Base-by-base conservation (phyloP, 2,329 filamentous ascomycete genomes). In the Colletotrichum sp. region DNA sequence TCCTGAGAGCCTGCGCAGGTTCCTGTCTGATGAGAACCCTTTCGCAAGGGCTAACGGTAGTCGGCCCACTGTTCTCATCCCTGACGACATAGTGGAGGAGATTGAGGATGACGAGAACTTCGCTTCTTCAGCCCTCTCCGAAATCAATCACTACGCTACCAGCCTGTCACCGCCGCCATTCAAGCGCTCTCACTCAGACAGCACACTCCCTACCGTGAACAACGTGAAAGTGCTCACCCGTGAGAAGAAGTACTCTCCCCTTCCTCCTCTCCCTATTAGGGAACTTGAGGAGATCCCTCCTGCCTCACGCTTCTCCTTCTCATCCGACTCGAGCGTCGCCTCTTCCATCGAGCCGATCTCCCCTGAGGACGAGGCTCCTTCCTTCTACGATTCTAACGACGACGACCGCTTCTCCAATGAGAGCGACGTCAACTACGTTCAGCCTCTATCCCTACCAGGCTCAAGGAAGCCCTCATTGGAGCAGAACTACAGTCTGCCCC, bases 101-200 rank as follows among this genome's bases (percentile, higher is more conserved):
- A 78, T 78, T 21, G 73, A 81, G 31, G 83, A 92, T 74, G 90
- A 92, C 76, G 89, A 91, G 76, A 92, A 92, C 81, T 92, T 92
- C 77, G 90, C 90, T n/a, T 87, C 85, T 6, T 87, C 87, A 2
- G 85, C 87, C 5, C 78, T 81, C 8, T 86, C 86, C 0, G 89
- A 90, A 67, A 83, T 74, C 4, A 82, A 84, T 27, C 79, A 84
- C 2, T 87, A 84, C 72, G 79, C 83, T 24, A 89, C 87, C 2
- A 81, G 84, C 54, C 81, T 91, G 18, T 90, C 90, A 4, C 89
- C 89, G 11, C 89, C 89, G 1, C 89, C 90, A 0, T 84, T 85
- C 57, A 85, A 84, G 74, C 85, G 86, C 27, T 81, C 79, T 6
- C 67, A 79, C 36, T 83, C 84, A 0, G 82, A 82, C 59, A 80